A percentile compares a stretch with the other conserved stretches of the same genome.
Evolutionary conservation across 2,329 filamentous ascomycete species (phyloP).

Genomic region (Arthroderma uncinatum): DNA sequence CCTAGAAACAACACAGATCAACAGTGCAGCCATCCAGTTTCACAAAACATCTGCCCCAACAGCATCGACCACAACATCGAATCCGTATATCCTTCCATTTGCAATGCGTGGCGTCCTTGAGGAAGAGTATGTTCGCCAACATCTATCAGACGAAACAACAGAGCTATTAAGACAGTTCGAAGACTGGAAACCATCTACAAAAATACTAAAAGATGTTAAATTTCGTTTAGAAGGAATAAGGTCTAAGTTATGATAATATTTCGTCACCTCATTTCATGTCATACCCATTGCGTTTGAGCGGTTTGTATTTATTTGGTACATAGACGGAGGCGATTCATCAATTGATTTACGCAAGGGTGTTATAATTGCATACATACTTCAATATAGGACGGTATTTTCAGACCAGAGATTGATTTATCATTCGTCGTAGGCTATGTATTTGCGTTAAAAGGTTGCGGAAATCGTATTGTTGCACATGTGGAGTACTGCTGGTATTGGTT

Average conservation of each 20-base stretch:
- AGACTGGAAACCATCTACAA: slow-evolving; percentile 80
- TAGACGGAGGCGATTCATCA: not conserved
- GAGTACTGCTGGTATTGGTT: not conserved
- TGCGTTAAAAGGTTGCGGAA: not conserved
- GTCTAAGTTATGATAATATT: slow-evolving; percentile 54
- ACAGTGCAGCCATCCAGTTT: slow-evolving; percentile 40
- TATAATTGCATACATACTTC: not conserved
- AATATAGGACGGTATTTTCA: not conserved
- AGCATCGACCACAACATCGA: slow-evolving; percentile 37
- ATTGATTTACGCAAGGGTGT: not conserved
- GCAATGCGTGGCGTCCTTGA: slow-evolving; percentile 89
- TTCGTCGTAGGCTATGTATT: not conserved
- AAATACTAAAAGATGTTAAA: slow-evolving; percentile 90
- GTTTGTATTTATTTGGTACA: not conserved
- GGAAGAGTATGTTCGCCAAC: slow-evolving; percentile 77
- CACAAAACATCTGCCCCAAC: slow-evolving; percentile 35
- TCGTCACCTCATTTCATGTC: not conserved
- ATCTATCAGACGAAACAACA: slow-evolving; percentile 64
- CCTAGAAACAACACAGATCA: slow-evolving; percentile 55
- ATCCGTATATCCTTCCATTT: slow-evolving; percentile 88
- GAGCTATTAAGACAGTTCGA: slow-evolving; percentile 81
- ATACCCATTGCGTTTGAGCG: not conserved
- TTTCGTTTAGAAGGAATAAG: slow-evolving; percentile 84
- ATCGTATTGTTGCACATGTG: not conserved
- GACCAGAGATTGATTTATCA: not conserved